Evolutionary conservation across 768 basidiomycete genomes (phyloP).

Genomic region (Rubroboletus satanas): DNA sequence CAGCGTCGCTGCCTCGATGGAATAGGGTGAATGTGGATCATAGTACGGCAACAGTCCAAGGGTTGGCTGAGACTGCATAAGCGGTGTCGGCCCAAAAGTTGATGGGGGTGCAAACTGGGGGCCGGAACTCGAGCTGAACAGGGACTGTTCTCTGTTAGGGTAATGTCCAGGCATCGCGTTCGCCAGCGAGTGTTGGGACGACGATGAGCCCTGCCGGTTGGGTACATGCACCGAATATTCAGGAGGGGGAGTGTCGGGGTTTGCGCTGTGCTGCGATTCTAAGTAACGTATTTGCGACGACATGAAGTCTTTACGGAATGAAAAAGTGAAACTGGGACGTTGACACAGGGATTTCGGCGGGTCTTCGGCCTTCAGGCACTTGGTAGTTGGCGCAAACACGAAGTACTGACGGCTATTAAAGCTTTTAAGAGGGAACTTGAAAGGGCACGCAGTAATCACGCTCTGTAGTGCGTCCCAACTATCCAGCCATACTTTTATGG

Average conservation of each 20-base stretch:
- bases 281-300: conserved; percentile 10
- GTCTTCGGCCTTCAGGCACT: neutral
- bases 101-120: conserved; percentile 18
- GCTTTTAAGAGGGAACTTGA: neutral
- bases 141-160: conserved; percentile 11
- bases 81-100: conserved; percentile 39
- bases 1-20: conserved; percentile 34
- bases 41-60: conserved; percentile 38
- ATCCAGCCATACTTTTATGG: neutral
- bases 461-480: neutral
- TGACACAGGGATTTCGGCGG: neutral
- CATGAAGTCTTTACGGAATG: conserved; percentile 3
- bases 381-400: neutral
- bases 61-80: conserved; percentile 34
- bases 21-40: conserved; percentile 40
- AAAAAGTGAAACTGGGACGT: neutral
- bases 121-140: conserved; percentile 14
- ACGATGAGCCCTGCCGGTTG: conserved; percentile 11
- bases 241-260: conserved; percentile 30
- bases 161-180: conserved; percentile 13
- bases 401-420: neutral
- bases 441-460: neutral
- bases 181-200: conserved; percentile 17
- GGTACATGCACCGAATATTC: conserved; percentile 24
- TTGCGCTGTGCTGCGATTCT: conserved; percentile 18